Evolutionary conservation across 106 monocot species (phyloP), one percentile per base, ranked within the genome.

Genomic region (Posidonia australis): DNA sequence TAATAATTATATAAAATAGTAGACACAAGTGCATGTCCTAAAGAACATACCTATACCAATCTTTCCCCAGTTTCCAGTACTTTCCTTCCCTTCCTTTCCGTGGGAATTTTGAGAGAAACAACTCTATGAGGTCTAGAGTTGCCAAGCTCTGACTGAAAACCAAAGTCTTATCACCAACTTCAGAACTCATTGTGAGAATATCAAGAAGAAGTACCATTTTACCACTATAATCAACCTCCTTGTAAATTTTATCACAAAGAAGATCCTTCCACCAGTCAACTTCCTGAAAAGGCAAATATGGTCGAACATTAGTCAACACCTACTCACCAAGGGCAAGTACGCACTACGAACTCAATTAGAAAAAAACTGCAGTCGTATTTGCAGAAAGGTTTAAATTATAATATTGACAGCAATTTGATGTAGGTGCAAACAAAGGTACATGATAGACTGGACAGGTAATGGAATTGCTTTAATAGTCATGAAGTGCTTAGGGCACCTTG

Each of bases 151-250:
- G 96, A 67, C 96, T 96, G 67, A 96, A 96, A 70, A 96, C 81
- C 44, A 96, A 73, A 46, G 77, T 73, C 79, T 96, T 96, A 64
- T 96, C 96, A n/a, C 90, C 90, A 53, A 84, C 57, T 41, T 84
- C 78, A 30, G 82, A 80, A 70, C 90, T 87, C 87, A 87, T 80
- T 18, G 87, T 74, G 14, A 96, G 84, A 46, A 96, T 90, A 70
- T 96, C 94, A 72, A 96, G 78, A 17, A 96, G 74, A 46, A 96
- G 68, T 42, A 96, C 83, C 82, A 96, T 96, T 84, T 96, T 96
- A 48, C 94, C 94, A 82, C 94, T 96, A 48, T 74, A 82, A 72
- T 90, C 73, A 45, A 67, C 82, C 65, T 84, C 80, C 65, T 76
- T 76, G 67, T 87, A 96, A 46, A 89, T 80, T 22, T 96, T 87